A percentile compares a stretch with the other conserved stretches of the same genome.
Conservation (phyloP, 768 basidiomycete genomes). For the Macrolepiota dolichaula region DNA sequence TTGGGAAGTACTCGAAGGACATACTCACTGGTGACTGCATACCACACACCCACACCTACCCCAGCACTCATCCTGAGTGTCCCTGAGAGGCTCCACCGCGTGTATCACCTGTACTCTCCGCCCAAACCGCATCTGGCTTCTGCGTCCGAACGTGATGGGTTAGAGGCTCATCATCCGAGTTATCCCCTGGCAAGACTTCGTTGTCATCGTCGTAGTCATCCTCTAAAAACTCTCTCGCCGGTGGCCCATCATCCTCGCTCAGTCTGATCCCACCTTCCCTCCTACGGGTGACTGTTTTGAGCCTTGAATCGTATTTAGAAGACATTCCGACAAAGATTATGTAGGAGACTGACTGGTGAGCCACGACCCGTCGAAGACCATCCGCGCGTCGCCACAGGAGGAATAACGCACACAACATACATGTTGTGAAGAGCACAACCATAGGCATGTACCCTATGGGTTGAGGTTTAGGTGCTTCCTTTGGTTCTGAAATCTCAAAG, state of each 20-base stretch:
- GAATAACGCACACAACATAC: constrained; percentile 54
- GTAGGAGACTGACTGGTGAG: constrained; percentile 48
- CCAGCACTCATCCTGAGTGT: not conserved
- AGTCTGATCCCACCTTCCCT: constrained; percentile 61
- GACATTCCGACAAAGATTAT: not conserved
- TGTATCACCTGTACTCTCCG: not conserved
- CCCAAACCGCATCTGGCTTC: not conserved
- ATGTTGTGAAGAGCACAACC: constrained; percentile 55
- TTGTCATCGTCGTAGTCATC: constrained; percentile 51
- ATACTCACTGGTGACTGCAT: not conserved
- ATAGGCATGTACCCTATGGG: constrained; percentile 57
- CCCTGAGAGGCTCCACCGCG: not conserved
- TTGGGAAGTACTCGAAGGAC: not conserved
- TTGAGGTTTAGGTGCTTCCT: constrained; percentile 55
- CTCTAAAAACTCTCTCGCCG: constrained; percentile 62
- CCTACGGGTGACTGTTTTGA: constrained; percentile 48
- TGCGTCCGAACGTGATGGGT: constrained; percentile 25
- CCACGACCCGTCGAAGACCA: constrained; percentile 52
- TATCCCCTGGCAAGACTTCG: constrained; percentile 20
- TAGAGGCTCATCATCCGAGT: constrained; percentile 24
- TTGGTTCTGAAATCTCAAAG: constrained; percentile 44
- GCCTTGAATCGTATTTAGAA: constrained; percentile 28
- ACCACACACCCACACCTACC: not conserved
- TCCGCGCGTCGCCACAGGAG: constrained; percentile 63
- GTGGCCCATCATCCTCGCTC: constrained; percentile 68